Conservation (phyloP, 306 rosid genomes). For the Elaeagnus macrophylla region DNA sequence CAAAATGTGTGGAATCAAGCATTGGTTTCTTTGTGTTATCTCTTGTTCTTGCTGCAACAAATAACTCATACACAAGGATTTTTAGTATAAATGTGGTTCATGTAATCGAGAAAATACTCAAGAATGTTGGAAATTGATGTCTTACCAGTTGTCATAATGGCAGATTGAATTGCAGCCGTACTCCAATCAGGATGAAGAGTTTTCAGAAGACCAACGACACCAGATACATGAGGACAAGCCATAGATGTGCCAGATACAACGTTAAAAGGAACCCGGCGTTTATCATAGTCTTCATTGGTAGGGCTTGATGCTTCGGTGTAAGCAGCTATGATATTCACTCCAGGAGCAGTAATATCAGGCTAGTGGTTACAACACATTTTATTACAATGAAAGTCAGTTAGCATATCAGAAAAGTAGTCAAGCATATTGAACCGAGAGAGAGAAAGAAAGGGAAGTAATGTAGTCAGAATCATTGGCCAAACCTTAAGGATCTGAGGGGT, state of each 20-base stretch:
- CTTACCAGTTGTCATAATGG: conserved; percentile 58
- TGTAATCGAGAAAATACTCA: too few relatives aligned
- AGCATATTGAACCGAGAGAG: too few relatives aligned
- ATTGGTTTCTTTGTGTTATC: conserved; percentile 43
- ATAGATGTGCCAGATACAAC: conserved; percentile 72
- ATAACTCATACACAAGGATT: background rate
- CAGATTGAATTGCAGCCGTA: conserved; percentile 57
- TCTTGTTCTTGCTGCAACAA: conserved; percentile 36
- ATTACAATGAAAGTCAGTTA: background rate
- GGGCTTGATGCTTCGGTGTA: conserved; percentile 41
- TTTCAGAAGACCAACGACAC: conserved; percentile 62
- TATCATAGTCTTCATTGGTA: conserved; percentile 24
- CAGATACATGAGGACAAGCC: conserved; percentile 74
- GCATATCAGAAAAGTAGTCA: too few relatives aligned
- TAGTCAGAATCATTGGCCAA: background rate
- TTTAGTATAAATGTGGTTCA: too few relatives aligned
- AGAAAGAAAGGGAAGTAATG: too few relatives aligned
- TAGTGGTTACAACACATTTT: conserved; percentile 12
- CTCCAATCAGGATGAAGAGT: conserved; percentile 52
- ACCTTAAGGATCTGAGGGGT: conserved; percentile 58
- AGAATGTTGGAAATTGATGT: too few relatives aligned
- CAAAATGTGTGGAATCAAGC: conserved; percentile 19
- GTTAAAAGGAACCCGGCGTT: conserved; percentile 37
- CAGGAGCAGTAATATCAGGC: conserved; percentile 81
- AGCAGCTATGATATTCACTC: conserved; percentile 62